Percentiles rank a stretch among this genome's conserved stretches.
Conservation (phyloP, 2,329 filamentous ascomycete genomes). For the Purpureocillium lavendulum region DNA sequence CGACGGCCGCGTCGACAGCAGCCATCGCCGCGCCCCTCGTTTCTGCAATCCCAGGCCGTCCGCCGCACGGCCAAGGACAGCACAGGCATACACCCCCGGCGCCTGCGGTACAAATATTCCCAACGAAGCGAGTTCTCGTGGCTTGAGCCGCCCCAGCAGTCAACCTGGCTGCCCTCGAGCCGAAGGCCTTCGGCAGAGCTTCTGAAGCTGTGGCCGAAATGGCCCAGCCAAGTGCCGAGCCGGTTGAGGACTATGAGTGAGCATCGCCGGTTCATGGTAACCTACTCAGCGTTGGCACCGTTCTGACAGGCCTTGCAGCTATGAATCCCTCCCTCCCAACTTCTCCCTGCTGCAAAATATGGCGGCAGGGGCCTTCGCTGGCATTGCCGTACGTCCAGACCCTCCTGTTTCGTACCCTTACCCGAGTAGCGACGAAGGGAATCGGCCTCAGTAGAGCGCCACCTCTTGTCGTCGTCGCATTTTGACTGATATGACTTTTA, state of each 20-base stretch:
- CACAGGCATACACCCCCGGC: no score
- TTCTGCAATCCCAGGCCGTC: no score
- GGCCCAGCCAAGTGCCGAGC: conserved; percentile 59
- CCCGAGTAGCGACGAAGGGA: background rate
- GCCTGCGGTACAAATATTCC: no score
- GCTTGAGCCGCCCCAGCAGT: conserved; percentile 10
- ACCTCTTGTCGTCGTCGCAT: background rate
- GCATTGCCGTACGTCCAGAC: conserved; percentile 80
- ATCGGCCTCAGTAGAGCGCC: background rate
- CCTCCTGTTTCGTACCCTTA: background rate
- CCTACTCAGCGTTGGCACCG: conserved; percentile 1
- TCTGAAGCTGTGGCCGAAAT: conserved; percentile 60
- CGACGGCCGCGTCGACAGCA: no score
- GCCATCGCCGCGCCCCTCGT: no score
- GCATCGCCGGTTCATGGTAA: conserved; percentile 12
- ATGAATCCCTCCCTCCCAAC: conserved; percentile 90
- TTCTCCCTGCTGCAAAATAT: conserved; percentile 94
- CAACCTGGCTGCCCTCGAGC: conserved; percentile 56
- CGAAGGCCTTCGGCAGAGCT: conserved; percentile 53
- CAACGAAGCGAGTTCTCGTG: background rate
- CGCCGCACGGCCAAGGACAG: no score
- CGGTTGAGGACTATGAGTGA: conserved; percentile 59
- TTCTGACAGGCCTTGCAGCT: conserved; percentile 38
- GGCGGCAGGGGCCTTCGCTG: conserved; percentile 91
- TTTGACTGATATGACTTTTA: conserved; percentile 27